Percentiles rank a stretch among this genome's conserved stretches.
Conservation (phyloP, 208 protist species). For the Tritrichomonas musculus region DNA sequence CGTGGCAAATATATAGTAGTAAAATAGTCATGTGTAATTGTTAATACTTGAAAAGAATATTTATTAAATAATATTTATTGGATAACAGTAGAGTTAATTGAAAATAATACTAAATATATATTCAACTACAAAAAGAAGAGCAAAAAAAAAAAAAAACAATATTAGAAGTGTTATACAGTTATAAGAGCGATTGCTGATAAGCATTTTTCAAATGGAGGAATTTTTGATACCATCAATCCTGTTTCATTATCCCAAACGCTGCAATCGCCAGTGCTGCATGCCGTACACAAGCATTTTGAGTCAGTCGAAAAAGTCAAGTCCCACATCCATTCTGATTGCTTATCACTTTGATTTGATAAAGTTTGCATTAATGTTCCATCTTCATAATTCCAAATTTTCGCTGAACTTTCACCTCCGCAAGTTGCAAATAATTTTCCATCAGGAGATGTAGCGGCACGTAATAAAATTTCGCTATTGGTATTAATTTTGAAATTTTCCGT, state of each 20-base stretch:
- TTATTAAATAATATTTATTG: too few species aligned
- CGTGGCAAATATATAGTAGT: too few species aligned
- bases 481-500: neutral
- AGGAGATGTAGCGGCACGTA: neutral
- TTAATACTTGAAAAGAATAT: too few species aligned
- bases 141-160: too few species aligned
- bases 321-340: neutral
- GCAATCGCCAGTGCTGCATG: neutral
- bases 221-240: neutral
- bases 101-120: too few species aligned
- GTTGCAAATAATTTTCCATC: neutral
- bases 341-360: neutral
- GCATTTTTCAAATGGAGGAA: neutral
- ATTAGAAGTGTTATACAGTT: too few species aligned
- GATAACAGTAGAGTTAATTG: too few species aligned
- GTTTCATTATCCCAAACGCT: neutral
- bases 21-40: too few species aligned
- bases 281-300: neutral
- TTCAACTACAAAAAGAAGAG: too few species aligned
- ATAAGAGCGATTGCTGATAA: neutral
- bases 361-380: neutral
- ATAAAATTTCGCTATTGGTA: neutral
- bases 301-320: neutral
- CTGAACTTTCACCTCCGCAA: neutral
- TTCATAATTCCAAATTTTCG: neutral